Conservation (phyloP, 768 basidiomycete species). For the Hericium erinaceus region DNA sequence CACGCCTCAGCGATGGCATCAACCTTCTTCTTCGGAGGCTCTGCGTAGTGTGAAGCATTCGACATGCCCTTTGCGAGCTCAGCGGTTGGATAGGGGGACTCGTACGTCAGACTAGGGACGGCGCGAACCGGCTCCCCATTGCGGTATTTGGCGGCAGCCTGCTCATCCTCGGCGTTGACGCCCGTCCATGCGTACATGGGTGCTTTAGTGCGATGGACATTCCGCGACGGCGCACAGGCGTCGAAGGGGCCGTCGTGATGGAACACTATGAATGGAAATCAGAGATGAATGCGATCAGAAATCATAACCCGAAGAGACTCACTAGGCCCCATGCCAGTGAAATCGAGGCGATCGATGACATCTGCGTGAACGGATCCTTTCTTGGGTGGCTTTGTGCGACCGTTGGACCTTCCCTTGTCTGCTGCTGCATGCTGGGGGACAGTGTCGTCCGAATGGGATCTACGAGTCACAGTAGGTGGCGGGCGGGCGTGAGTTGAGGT, state of each 20-base stretch:
- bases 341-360: slow-evolving; percentile 84
- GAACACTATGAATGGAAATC: slow-evolving; percentile 47
- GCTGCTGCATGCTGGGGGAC: slow-evolving; percentile 24
- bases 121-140: slow-evolving; percentile 4
- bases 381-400: slow-evolving; percentile 45
- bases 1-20: slow-evolving; percentile 88
- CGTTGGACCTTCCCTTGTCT: slow-evolving; percentile 35
- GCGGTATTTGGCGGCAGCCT: slow-evolving; percentile 26
- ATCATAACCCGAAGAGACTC: slow-evolving; percentile 24
- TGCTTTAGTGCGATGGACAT: slow-evolving; percentile 68
- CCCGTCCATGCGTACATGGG: slow-evolving; percentile 74
- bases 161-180: slow-evolving; percentile 28
- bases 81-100: slow-evolving; percentile 42
- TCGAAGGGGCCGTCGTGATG: slow-evolving; percentile 92
- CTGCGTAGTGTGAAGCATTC: slow-evolving; percentile 23
- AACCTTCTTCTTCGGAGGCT: slow-evolving; percentile 74
- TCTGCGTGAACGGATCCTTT: slow-evolving; percentile 80
- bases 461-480: slow-evolving; percentile 24
- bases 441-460: slow-evolving; percentile 44
- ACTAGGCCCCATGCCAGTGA: slow-evolving; percentile 79
- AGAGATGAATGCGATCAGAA: slow-evolving; percentile 15
- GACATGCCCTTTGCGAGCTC: neutral
- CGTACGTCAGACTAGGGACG: slow-evolving; percentile 18
- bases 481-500: slow-evolving; percentile 7
- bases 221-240: slow-evolving; percentile 85